phyloP scores from a whole-genome alignment of 2,329 filamentous ascomycete species.

The Onygenales sp. region DNA sequence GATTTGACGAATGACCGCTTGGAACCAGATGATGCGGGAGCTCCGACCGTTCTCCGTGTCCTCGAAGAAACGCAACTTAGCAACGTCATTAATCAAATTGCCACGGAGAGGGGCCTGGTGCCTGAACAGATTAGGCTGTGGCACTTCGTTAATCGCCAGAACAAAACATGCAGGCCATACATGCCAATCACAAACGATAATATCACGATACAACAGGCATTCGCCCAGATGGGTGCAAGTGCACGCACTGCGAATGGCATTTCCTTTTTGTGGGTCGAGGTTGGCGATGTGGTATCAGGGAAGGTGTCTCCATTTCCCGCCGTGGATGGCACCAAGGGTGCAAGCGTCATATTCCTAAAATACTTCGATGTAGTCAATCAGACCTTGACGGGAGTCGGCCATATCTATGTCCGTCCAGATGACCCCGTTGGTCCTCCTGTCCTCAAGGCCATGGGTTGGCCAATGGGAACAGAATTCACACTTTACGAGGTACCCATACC shows the following conservation, averaged over 20 bases:
- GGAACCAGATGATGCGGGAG: neutral
- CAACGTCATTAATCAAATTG: neutral
- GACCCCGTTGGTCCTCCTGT: neutral
- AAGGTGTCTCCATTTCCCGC: neutral
- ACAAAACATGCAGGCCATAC: neutral
- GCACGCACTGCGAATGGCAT: neutral
- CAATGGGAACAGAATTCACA: neutral
- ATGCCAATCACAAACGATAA: neutral
- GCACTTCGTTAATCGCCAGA: neutral
- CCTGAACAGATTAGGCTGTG: neutral
- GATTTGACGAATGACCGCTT: neutral
- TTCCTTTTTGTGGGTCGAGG: neutral
- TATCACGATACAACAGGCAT: neutral
- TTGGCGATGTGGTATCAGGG: neutral
- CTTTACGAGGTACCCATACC: neutral
- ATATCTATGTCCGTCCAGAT: neutral
- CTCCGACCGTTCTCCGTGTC: neutral
- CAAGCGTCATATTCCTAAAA: slow-evolving; percentile 1
- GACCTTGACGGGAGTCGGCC: neutral
- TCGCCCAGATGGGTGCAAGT: neutral
- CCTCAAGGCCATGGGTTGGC: neutral
- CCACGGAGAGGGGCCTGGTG: neutral
- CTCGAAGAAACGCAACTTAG: neutral
- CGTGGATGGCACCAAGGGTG: neutral
- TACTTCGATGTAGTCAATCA: slow-evolving; percentile 2